Evolutionary conservation across 2,329 filamentous ascomycete genomes (phyloP).

Genomic region (Zasmidium citrigriseum): DNA sequence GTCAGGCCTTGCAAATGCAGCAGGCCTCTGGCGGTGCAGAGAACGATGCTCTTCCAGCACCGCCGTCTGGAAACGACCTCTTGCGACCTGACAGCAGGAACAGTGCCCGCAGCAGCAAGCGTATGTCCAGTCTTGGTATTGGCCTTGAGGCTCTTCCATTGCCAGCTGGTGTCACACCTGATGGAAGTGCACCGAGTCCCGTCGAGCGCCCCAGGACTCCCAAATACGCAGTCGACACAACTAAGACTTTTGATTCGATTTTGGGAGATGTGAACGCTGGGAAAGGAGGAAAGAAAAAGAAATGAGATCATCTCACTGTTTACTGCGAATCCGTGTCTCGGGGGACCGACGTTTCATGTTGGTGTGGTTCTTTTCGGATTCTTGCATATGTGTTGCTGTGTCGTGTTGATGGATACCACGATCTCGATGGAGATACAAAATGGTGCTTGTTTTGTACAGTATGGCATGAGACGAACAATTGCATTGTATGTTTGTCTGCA

Average conservation of each 20-base stretch:
- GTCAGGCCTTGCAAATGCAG: slow-evolving; percentile 30
- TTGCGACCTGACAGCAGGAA: slow-evolving; percentile 21
- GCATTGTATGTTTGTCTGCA: too few relatives aligned
- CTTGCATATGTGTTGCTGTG: too few relatives aligned
- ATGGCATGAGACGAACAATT: too few relatives aligned
- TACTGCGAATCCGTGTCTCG: too few relatives aligned
- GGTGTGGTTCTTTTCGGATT: too few relatives aligned
- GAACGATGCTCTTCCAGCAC: slow-evolving; percentile 22
- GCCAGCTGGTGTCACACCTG: slow-evolving; percentile 45
- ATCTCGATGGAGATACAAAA: too few relatives aligned
- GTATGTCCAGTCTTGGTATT: slow-evolving; percentile 47
- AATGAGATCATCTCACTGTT: too few relatives aligned
- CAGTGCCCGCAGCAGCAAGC: slow-evolving; percentile 32
- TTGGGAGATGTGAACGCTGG: slow-evolving; percentile 33
- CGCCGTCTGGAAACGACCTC: slow-evolving; percentile 17
- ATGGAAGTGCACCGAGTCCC: slow-evolving; percentile 23
- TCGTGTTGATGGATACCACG: too few relatives aligned
- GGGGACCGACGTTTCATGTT: too few relatives aligned
- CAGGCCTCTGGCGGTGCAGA: slow-evolving; percentile 11
- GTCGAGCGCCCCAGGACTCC: slow-evolving; percentile 31
- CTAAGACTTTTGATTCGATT: slow-evolving; percentile 53
- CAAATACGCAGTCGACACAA: slow-evolving; percentile 36
- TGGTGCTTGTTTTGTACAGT: too few relatives aligned
- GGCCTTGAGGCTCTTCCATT: slow-evolving; percentile 50
- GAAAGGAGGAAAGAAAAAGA: slow-evolving; percentile 35